Conservation (phyloP, 768 basidiomycete species). For the Leccinum broughii region DNA sequence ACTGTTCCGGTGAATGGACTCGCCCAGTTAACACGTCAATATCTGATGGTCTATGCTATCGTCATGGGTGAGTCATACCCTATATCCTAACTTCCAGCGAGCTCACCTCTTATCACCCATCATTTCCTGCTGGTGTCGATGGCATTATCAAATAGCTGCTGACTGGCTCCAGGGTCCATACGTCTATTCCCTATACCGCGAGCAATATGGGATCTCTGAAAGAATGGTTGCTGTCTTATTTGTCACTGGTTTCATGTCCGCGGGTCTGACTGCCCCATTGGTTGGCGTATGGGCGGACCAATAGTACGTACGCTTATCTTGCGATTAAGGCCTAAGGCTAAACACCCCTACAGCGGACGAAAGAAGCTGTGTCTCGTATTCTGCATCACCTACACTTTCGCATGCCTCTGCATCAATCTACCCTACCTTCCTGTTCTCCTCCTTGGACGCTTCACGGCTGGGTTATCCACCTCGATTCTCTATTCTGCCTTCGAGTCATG, state of each 20-base stretch:
- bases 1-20: slow-evolving; percentile 25
- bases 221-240: slow-evolving; percentile 68
- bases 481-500: slow-evolving; percentile 79
- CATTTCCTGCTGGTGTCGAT: neutral
- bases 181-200: slow-evolving; percentile 70
- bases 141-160: slow-evolving; percentile 45
- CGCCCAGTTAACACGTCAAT: slow-evolving; percentile 45
- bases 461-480: slow-evolving; percentile 72
- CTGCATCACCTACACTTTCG: slow-evolving; percentile 61
- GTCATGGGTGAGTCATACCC: slow-evolving; percentile 61
- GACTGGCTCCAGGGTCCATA: slow-evolving; percentile 85
- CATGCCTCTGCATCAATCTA: slow-evolving; percentile 60
- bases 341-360: slow-evolving; percentile 51
- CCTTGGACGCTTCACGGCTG: slow-evolving; percentile 64
- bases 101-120: slow-evolving; percentile 1
- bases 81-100: neutral
- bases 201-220: slow-evolving; percentile 66
- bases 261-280: slow-evolving; percentile 65
- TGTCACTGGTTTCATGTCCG: slow-evolving; percentile 75
- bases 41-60: slow-evolving; percentile 66
- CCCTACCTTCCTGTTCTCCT: slow-evolving; percentile 60
- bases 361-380: slow-evolving; percentile 68
- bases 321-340: neutral
- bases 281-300: slow-evolving; percentile 80
- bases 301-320: slow-evolving; percentile 36